Evolutionary conservation across 1,139 yeast species (phyloP), one percentile per base, ranked within the genome.

Genomic region (Yamadazyma mexicana): DNA sequence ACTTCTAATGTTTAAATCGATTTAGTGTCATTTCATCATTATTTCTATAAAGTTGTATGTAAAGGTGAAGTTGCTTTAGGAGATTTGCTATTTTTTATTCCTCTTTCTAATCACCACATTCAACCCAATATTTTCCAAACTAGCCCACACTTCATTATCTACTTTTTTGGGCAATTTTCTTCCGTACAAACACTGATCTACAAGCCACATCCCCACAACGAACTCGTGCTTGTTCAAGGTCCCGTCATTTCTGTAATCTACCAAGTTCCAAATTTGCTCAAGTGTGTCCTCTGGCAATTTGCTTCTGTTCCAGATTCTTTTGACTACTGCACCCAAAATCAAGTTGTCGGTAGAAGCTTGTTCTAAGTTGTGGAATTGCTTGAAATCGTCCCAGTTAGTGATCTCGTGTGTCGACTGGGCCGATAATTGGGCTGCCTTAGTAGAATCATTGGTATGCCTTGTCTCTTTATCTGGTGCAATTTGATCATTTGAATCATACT

Each of bases 181-280:
- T 0, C 98, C 98, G 56, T 91, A 92, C n/a, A 91, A 69, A 55
- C 96, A 87, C 59, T 91, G 98, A 60, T 91, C 98, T 1, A 91
- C 92, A 6, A 88, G 64, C 98, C 98, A 91, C 87, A 86, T 88
- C 0, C 96, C 98, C 11, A 89, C 94, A 30, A 91, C 65, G 54
- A 92, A 92, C 47, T 91, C 91, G 34, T 81, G 83, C 45, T 87
- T 78, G 52, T 84, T 87, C 39, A 91, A 66, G 0, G 88, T 79
- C 0, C 96, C 95, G 58, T 87, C 95, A 35, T 69, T 67, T 48
- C 91, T 67, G 35, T 76, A 75, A 56, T 89, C 96, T 14, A 89
- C 95, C 39, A 89, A 66, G 33, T 79, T 75, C 89, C 96, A 92
- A 17, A 92, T 83, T 35, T 77, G 75, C 15, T 67, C 72, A 28